Conservation (phyloP, 1,284 basidiomycete species). For the Earliella scabrosa region DNA sequence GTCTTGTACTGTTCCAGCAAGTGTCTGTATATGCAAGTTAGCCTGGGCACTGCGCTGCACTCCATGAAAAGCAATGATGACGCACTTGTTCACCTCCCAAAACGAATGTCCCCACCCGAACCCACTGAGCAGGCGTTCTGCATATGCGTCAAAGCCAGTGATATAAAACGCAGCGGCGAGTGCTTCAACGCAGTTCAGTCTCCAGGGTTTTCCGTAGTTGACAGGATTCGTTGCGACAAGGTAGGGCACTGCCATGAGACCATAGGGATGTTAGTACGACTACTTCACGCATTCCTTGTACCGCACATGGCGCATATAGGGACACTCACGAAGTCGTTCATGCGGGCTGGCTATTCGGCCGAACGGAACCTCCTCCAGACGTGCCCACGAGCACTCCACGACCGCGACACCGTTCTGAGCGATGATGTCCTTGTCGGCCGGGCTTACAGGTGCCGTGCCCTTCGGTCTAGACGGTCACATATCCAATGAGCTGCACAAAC, state of each 20-base stretch:
- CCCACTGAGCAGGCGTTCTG: slow-evolving; percentile 73
- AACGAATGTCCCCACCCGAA: slow-evolving; percentile 93
- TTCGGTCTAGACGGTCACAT: slow-evolving; percentile 73
- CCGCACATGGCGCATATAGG: background rate
- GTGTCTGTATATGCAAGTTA: slow-evolving; percentile 2
- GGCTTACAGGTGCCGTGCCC: slow-evolving; percentile 81
- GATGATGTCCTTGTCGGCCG: slow-evolving; percentile 85
- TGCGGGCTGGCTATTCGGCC: slow-evolving; percentile 91
- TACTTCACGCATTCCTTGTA: no score
- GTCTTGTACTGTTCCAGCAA: slow-evolving; percentile 71
- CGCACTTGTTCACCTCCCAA: slow-evolving; percentile 81
- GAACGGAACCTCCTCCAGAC: slow-evolving; percentile 94
- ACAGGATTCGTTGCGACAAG: slow-evolving; percentile 92
- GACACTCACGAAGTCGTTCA: slow-evolving; percentile 81
- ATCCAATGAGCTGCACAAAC: background rate
- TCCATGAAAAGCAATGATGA: no score
- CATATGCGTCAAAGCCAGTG: slow-evolving; percentile 82
- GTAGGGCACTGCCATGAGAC: slow-evolving; percentile 76
- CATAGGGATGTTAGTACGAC: background rate
- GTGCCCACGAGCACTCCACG: slow-evolving; percentile 97
- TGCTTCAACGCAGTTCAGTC: slow-evolving; percentile 91
- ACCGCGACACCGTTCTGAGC: slow-evolving; percentile 85
- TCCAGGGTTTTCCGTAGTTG: slow-evolving; percentile 95
- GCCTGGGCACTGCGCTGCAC: no score
- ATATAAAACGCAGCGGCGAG: slow-evolving; percentile 93